A percentile compares a stretch with the other conserved stretches of the same genome.
phyloP scores from a whole-genome alignment of 352 stramenopile species.

The Aphanomyces stellatus region DNA sequence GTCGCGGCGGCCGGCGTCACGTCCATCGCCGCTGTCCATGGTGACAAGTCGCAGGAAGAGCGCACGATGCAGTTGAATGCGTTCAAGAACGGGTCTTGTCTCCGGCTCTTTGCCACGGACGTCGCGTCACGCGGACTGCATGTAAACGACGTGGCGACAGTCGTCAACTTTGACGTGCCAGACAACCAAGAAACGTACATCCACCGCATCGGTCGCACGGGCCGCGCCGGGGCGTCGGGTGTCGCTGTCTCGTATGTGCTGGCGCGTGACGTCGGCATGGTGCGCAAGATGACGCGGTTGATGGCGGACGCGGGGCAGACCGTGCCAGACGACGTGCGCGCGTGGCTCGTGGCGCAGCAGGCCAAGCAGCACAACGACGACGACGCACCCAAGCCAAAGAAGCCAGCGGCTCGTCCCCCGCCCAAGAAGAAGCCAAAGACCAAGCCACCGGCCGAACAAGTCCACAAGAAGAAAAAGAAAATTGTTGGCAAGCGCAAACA shows the following conservation, averaged over 20 bases:
- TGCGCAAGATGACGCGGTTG: not conserved
- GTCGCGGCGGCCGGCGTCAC: slow-evolving; percentile 64
- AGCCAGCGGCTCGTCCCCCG: not conserved
- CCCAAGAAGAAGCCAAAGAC: slow-evolving; percentile 16
- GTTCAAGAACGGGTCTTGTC: slow-evolving; percentile 92
- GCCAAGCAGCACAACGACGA: not conserved
- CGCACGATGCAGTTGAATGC: slow-evolving; percentile 93
- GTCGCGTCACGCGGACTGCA: slow-evolving; percentile 87
- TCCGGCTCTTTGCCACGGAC: slow-evolving; percentile 88
- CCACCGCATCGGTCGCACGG: slow-evolving; percentile 87
- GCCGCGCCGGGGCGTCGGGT: slow-evolving; percentile 78
- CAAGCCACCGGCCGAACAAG: not conserved
- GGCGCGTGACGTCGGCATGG: slow-evolving; percentile 35
- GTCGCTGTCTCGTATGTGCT: slow-evolving; percentile 56
- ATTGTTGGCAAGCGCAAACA: slow-evolving; percentile 7
- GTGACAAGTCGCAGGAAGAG: slow-evolving; percentile 66
- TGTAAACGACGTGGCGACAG: slow-evolving; percentile 83
- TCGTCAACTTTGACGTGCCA: slow-evolving; percentile 90
- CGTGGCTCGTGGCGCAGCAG: not conserved
- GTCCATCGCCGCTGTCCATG: slow-evolving; percentile 65
- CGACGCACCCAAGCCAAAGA: not conserved
- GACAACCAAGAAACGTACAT: slow-evolving; percentile 92
- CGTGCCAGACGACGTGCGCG: not conserved
- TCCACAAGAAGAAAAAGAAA: slow-evolving; percentile 11
- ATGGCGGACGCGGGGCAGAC: not conserved